Evolutionary conservation across 2,329 filamentous ascomycete genomes (phyloP).

Genomic region (Helicocarpus griseus): DNA sequence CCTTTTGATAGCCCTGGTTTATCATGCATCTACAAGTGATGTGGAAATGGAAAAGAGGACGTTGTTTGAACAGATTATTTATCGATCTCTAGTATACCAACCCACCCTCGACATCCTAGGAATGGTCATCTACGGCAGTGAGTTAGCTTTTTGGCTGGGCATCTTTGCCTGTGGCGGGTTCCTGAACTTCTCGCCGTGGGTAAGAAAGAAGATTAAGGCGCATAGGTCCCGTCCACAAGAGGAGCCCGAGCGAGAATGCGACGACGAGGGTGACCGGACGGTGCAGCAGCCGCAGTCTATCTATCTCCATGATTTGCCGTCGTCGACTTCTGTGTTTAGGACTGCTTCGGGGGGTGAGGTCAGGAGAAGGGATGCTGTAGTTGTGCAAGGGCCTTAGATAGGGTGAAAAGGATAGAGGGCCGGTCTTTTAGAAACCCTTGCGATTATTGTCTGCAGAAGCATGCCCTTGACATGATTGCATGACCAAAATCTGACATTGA

Average conservation of each 20-base stretch:
- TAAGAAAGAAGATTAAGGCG: conserved; percentile 22
- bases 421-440: too few species aligned
- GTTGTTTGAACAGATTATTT: not conserved
- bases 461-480: too few species aligned
- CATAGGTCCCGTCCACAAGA: conserved; percentile 7
- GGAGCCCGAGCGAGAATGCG: not conserved
- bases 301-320: conserved; percentile 41
- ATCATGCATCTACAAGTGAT: too few species aligned
- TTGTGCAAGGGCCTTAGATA: not conserved
- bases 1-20: too few species aligned
- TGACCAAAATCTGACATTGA: too few species aligned
- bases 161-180: conserved; percentile 57
- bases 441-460: too few species aligned
- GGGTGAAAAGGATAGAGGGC: not conserved
- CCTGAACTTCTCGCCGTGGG: conserved; percentile 54
- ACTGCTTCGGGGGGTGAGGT: conserved; percentile 37
- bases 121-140: conserved; percentile 57
- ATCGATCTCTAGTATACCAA: conserved; percentile 40
- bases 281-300: conserved; percentile 4
- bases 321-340: conserved; percentile 55
- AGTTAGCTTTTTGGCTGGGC: conserved; percentile 57
- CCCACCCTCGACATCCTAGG: conserved; percentile 50
- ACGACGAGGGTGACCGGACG: not conserved
- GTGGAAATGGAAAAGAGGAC: too few species aligned
- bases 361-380: not conserved